Evolutionary conservation across 2,329 filamentous ascomycete species (phyloP).

Genomic region (Magnaporthiopsis rhizophila): DNA sequence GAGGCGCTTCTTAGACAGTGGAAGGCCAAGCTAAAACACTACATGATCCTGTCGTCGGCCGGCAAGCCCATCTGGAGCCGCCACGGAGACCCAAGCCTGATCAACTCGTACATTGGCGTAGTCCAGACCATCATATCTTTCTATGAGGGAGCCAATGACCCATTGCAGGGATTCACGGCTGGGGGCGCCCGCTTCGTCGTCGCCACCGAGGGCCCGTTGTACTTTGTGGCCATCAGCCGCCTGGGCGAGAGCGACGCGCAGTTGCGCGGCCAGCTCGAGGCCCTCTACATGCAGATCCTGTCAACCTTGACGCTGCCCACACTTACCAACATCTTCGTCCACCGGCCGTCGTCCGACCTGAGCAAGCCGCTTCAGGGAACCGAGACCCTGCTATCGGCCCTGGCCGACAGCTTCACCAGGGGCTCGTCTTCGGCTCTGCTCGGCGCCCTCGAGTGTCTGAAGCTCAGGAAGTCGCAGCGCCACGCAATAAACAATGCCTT

Average conservation of each 20-base stretch:
- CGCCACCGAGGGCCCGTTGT: slow-evolving; percentile 74
- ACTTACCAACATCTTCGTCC: slow-evolving; percentile 77
- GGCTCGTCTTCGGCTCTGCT: slow-evolving; percentile 85
- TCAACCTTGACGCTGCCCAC: slow-evolving; percentile 88
- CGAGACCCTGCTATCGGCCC: slow-evolving; percentile 79
- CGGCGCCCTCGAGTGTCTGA: slow-evolving; percentile 88
- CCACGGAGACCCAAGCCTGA: slow-evolving; percentile 81
- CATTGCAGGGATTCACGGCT: slow-evolving; percentile 77
- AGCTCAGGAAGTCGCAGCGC: slow-evolving; percentile 79
- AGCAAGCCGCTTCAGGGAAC: slow-evolving; percentile 85
- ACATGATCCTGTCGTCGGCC: slow-evolving; percentile 89
- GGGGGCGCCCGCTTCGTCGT: slow-evolving; percentile 80
- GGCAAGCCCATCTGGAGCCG: slow-evolving; percentile 97
- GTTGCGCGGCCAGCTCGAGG: slow-evolving; percentile 79
- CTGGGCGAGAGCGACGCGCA: slow-evolving; percentile 89
- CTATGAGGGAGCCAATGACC: slow-evolving; percentile 74
- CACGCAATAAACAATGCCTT: slow-evolving; percentile 81
- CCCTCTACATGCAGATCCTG: slow-evolving; percentile 95
- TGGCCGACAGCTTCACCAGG: slow-evolving; percentile 89
- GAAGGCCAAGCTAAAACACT: slow-evolving; percentile 94
- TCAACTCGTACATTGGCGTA: slow-evolving; percentile 90
- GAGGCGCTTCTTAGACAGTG: slow-evolving; percentile 57
- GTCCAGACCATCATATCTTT: slow-evolving; percentile 98
- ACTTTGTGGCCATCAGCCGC: slow-evolving; percentile 87
- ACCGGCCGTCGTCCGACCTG: slow-evolving; percentile 89